Evolutionary conservation across 768 basidiomycete species (phyloP), one percentile per base, ranked within the genome.

Genomic region (Pleurotus pulmonarius): DNA sequence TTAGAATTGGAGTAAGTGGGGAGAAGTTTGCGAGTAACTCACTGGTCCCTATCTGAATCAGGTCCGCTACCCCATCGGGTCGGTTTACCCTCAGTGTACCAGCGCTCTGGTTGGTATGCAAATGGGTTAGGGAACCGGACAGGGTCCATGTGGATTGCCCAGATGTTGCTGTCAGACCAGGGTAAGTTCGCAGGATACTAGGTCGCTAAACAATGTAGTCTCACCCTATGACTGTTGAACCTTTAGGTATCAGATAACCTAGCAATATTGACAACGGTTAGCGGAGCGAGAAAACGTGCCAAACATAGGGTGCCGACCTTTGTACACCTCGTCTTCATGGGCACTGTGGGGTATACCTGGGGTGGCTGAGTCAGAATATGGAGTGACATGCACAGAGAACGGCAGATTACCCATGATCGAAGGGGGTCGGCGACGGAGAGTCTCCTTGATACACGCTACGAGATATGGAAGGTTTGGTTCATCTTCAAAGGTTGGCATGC

Each of bases 391-490:
- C n/a, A n/a, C n/a, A n/a, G n/a, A 34, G 46, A 9, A 22, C 11
- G 41, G 24, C 16, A 53, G 56, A 48, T 48, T 40, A 75, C 78
- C 78, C 16, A 74, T 66, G 5, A 79, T 79, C 0, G 73, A 77
- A 13, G 80, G 75, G 15, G 69, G 74, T 45, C 77, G 75, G 76
- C 80, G 82, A 18, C 80, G 69, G 8, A 81, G 62, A 4, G 77
- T 65, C 61, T 85, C 83, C 1, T 71, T 75, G 18, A 80, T 69
- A 2, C 82, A 58, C 0, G 75, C 73, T 12, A 69, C 68, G 18
- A 82, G 59, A 56, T 86, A 86, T 0, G 83, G 82, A 4, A 86
- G 69, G 38, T 70, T 64, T 4, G 69, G 63, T 7, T 70, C 65
- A 65, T 85, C 83, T 4, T 67, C 64, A 29, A 75, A 62, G 5